These are phyloP conservation scores for Dactylellina haptotyla DNA, from an alignment of 2,329 filamentous ascomycete species.

Conservation along the genomic window DNA sequence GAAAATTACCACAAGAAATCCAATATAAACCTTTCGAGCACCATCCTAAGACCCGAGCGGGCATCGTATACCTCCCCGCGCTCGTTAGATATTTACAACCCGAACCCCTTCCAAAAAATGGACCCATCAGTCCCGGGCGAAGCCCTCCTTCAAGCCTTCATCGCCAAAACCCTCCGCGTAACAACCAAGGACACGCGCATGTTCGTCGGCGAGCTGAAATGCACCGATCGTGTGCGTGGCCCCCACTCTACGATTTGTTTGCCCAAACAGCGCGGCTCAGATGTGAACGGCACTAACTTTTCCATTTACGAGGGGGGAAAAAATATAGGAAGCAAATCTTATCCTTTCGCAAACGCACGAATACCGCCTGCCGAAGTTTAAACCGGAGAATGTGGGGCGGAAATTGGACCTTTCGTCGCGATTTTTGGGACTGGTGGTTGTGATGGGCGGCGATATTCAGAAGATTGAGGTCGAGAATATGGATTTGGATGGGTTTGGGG, in stretches of 20 bases:
- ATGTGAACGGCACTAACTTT: too few relatives aligned
- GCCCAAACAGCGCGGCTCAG: not conserved
- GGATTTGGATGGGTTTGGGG: not conserved
- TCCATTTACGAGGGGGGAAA: too few relatives aligned
- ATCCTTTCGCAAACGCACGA: slow-evolving; percentile 88
- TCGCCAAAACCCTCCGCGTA: slow-evolving; percentile 82
- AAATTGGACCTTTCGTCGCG: slow-evolving; percentile 81
- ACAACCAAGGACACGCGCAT: slow-evolving; percentile 84
- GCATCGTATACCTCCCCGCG: not conserved
- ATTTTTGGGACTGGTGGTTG: slow-evolving; percentile 87
- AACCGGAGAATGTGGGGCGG: slow-evolving; percentile 34
- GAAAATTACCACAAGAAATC: slow-evolving; percentile 12
- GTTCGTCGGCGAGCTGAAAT: slow-evolving; percentile 91
- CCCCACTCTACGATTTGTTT: not conserved
- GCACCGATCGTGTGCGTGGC: slow-evolving; percentile 83
- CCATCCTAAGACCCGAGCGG: not conserved
- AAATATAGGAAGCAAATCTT: slow-evolving; percentile 79
- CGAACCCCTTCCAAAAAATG: slow-evolving; percentile 23
- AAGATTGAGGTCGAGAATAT: slow-evolving; percentile 86
- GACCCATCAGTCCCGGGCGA: not conserved
- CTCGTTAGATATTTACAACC: not conserved
- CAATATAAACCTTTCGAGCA: not conserved
- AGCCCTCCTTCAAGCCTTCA: slow-evolving; percentile 65
- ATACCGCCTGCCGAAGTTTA: slow-evolving; percentile 76
- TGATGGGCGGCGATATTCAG: slow-evolving; percentile 84